Evolutionary conservation across 192 early-diverging fungal species (phyloP), one percentile per base, ranked within the genome.

Genomic region (Coemansia umbellata): DNA sequence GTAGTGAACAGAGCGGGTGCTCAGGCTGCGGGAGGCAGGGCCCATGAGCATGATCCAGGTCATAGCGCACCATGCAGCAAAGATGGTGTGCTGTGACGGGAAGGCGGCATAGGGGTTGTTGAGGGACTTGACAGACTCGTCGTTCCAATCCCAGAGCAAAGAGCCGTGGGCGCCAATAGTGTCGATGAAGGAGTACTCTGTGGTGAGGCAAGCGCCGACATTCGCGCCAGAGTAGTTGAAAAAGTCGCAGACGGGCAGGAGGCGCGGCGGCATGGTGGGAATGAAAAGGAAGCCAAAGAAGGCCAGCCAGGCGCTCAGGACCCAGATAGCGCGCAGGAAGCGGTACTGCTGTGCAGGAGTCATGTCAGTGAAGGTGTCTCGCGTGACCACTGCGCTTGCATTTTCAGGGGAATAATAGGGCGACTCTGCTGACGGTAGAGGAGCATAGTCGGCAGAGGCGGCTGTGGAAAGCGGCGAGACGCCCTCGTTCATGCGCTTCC

Each of bases 81-180:
- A 76, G 23, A 76, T 59, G 33, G 73, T 69, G 66, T 76, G 73
- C 67, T 76, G 73, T 35, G 66, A 69, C 21, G 73, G 73, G 50
- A 76, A 76, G 19, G 73, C 73, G 43, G 73, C 73, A 53, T 76
- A 76, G 22, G 73, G 73, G 66, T 76, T 76, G 73, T 76, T 76
- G 48, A 76, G 66, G 9, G 73, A 58, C 58, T 76, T 76, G 63
- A 76, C 73, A 5, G 73, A 69, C 61, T 69, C 66, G 62, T 76
- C 73, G 61, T 76, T 62, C 73, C 73, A 76, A 55, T 76, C 62
- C 73, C 73, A 76, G 49, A 76, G 73, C 57, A 76, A 62, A 56
- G 73, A 76, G 55, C 73, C 73, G 31, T 69, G 67, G 8, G 48
- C 62, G 39, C 73, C 66, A 31, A 76, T 76, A 19, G 73, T 62